Evolutionary conservation across 106 monocot species (phyloP), one percentile per base, ranked within the genome.

Genomic region (Acorus calamus): DNA sequence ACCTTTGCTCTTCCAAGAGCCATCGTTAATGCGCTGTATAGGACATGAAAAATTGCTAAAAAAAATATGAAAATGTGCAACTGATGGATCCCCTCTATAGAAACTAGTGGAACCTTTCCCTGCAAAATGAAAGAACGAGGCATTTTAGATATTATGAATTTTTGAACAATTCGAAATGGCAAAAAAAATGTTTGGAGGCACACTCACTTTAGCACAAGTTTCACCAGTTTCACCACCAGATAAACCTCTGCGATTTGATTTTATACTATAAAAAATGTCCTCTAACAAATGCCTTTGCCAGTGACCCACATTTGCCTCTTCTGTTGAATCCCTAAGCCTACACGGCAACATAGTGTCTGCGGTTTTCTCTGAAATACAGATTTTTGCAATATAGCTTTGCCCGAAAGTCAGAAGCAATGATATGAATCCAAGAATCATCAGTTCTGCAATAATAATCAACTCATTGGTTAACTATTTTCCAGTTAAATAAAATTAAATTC

Each of bases 361-460:
- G 43, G 69, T 61, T 43, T 61, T 58, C 7, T 71, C 73, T 41
- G 89, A 61, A 62, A 94, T 87, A 69, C 94, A 94, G n/a, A 94
- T 87, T 72, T 74, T 82, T 45, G 70, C 56, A 44, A 90, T 78
- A 71, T 90, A 84, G 49, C 57, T 80, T 77, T 89, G 84, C 8
- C 84, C 84, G 61, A 94, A 84, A 28, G 84, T 90, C 77, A 90
- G 68, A 64, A 94, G 71, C 56, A 94, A 73, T 12, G 94, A 94
- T 62, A 94, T 94, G 77, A 94, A 94, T 8, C 94, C 94, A 61
- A 94, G 82, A 68, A 90, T 64, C 94, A 94, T 94, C 68, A 94
- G 71, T 67, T 94, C 94, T 85, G 94, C 72, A 79, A 62, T 14
- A 52, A 43, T 28, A 28, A 28, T 28, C 28, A 28, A 28, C 28